Evolutionary conservation across 768 basidiomycete genomes (phyloP).

Genomic region (Xanthoconium purpureum): DNA sequence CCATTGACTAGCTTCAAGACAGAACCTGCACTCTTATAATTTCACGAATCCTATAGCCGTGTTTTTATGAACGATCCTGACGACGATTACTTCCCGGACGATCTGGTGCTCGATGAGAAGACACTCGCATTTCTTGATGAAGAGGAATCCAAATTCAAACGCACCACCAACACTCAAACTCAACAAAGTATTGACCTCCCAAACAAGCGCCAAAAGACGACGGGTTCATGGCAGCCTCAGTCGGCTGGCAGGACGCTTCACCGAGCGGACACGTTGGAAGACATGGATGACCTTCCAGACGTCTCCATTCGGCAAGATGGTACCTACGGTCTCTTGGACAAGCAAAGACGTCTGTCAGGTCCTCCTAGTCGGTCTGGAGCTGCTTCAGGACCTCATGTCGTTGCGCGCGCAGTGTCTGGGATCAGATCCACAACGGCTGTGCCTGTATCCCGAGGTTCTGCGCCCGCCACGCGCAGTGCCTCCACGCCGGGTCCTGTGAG

Average conservation of each 20-base stretch:
- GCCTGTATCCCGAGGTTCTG: constrained; percentile 14
- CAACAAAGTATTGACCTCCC: constrained; percentile 34
- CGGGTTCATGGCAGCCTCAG: constrained; percentile 42
- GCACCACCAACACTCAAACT: constrained; percentile 25
- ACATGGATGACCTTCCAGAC: constrained; percentile 58
- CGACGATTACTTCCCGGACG: constrained; percentile 65
- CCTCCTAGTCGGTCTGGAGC: constrained; percentile 12
- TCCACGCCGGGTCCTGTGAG: constrained; percentile 10
- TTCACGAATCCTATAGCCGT: neutral
- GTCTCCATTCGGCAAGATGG: constrained; percentile 60
- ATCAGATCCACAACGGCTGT: constrained; percentile 4
- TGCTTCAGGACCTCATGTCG: constrained; percentile 8
- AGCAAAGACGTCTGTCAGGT: constrained; percentile 13
- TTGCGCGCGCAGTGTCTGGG: constrained; percentile 7
- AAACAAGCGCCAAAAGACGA: constrained; percentile 56
- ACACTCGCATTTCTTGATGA: constrained; percentile 60
- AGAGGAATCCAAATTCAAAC: constrained; percentile 44
- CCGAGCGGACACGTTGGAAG: constrained; percentile 30
- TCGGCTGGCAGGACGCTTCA: constrained; percentile 26
- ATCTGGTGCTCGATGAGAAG: constrained; percentile 60
- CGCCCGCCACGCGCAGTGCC: constrained; percentile 9
- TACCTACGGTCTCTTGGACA: constrained; percentile 45
- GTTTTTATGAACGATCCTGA: constrained; percentile 59
- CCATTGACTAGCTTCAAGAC: too few species aligned
- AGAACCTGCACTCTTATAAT: too few species aligned